Base-by-base conservation (phyloP, 192 early-diverging fungal species). In the Glomus cerebriforme region DNA sequence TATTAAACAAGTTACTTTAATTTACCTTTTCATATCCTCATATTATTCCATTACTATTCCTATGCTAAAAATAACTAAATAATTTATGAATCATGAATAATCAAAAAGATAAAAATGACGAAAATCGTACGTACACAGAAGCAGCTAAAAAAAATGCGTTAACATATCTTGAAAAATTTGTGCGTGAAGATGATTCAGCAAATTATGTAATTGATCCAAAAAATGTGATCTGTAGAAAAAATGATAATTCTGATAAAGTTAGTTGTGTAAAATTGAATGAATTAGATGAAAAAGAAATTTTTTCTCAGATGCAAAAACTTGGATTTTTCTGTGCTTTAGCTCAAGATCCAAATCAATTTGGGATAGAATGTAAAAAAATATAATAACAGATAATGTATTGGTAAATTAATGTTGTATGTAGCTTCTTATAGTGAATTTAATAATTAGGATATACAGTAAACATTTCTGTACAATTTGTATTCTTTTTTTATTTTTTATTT, bases 221-320 rank as follows among this genome's bases (percentile, higher is more conserved):
- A 45, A 70, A 45, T 39, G 39, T 70, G 5, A 9, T 70, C 3
- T 70, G 68, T 39, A 29, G 68, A 39, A 35, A 5, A 10, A 45
- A 22, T 22, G 37, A 35, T 26, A 15, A 39, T 12, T 19, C 32
- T 1, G 39, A 22, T 1, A 70, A 45, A 45, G 12, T 70, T 13
- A 70, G 37, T 45, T 70, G 68, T 70, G 19, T 70, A 39, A 35
- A 45, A 19, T 70, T 70, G 10, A 35, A 27, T 22, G 68, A 70
- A 45, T 45, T 70, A 15, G 39, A 45, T 45, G n/a, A 70, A 45
- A 39, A 31, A 70, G 68, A 70, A 70, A 70, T 70, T 22, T 70
- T 70, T 70, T 7, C 68, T 27, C 13, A 70, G n/a, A 70, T 70
- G 68, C 68, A 70, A 70, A 70, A 70, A 22, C n/a, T 70, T 8